phyloP scores from a whole-genome alignment of 768 basidiomycete species.

The Tylopilus rubrobrunneus region DNA sequence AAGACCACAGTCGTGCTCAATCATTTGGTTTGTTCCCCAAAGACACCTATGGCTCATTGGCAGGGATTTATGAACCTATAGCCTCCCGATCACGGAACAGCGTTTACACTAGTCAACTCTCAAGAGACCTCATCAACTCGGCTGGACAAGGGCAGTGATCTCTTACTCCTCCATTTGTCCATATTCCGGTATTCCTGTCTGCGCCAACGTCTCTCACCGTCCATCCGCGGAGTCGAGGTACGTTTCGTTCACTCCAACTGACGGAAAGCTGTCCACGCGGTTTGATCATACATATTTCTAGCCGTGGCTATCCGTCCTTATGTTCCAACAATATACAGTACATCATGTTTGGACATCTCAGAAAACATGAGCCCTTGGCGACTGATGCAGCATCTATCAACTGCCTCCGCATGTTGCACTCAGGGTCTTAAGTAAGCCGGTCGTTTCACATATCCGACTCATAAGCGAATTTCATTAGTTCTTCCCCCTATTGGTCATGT shows the following conservation, averaged over 20 bases:
- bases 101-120: background rate
- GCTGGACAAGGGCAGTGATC: background rate
- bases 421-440: background rate
- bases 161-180: background rate
- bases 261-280: background rate
- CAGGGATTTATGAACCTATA: background rate
- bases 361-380: background rate
- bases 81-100: background rate
- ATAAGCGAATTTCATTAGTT: background rate
- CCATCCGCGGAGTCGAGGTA: background rate
- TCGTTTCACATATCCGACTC: background rate
- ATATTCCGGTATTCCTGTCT: background rate
- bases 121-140: background rate
- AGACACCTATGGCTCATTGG: background rate
- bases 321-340: background rate
- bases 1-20: background rate
- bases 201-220: background rate
- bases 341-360: background rate
- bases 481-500: background rate
- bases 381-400: background rate
- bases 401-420: background rate
- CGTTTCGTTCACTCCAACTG: background rate
- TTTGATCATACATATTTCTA: background rate
- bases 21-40: background rate
- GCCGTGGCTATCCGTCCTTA: background rate